phyloP scores from a whole-genome alignment of 2,329 filamentous ascomycete species.

The Lasiodiplodia sp. region DNA sequence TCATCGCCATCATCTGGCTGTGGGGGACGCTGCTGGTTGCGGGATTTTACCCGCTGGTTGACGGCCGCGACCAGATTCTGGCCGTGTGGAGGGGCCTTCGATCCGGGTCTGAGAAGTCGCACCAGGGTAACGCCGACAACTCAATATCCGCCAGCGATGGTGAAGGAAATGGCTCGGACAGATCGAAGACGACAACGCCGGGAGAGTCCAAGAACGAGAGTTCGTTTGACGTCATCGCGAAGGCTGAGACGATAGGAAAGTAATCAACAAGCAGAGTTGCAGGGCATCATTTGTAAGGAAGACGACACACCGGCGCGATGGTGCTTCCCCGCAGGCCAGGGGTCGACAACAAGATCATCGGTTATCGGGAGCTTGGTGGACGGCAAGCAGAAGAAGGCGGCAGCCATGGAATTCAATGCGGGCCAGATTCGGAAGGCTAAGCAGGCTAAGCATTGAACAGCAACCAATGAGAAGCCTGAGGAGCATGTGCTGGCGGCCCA shows the following conservation, averaged over 20 bases:
- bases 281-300: background rate
- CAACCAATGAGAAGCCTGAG: background rate
- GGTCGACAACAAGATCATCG: background rate
- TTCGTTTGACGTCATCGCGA: conserved; percentile 8
- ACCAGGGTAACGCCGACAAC: background rate
- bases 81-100: conserved; percentile 33
- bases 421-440: background rate
- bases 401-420: background rate
- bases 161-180: background rate
- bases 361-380: background rate
- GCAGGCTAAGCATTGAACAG: background rate
- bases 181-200: background rate
- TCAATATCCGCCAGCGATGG: background rate
- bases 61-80: conserved; percentile 51
- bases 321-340: background rate
- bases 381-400: background rate
- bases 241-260: background rate
- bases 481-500: background rate
- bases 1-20: conserved; percentile 61
- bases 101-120: background rate
- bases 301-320: background rate
- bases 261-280: background rate
- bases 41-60: conserved; percentile 59
- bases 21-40: conserved; percentile 60
- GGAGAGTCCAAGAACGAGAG: background rate